phyloP scores from a whole-genome alignment of 495 filamentous ascomycete species.

The Evansstolkia leycettana region DNA sequence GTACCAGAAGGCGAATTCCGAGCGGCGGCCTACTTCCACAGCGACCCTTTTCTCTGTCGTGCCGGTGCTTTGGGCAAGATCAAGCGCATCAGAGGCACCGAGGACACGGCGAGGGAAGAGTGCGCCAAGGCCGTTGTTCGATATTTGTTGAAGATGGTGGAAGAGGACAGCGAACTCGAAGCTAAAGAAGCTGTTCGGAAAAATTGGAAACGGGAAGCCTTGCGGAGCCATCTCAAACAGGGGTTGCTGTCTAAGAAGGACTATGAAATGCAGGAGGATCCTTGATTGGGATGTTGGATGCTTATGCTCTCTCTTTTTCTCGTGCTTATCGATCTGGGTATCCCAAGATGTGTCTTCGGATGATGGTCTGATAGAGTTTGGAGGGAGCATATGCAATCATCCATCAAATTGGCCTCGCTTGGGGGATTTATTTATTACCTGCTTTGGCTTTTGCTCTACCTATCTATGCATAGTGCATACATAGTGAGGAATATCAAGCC shows the following conservation, averaged over 20 bases:
- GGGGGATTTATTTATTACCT: too few species aligned
- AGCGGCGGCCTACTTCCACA: constrained; percentile 13
- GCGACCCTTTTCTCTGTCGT: constrained; percentile 19
- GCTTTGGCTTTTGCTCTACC: too few species aligned
- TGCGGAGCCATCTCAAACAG: background rate
- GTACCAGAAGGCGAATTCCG: constrained; percentile 6
- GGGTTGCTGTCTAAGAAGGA: background rate
- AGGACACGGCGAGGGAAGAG: constrained; percentile 5
- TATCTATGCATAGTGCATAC: too few species aligned
- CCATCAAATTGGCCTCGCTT: too few species aligned
- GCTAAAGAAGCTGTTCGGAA: constrained; percentile 1
- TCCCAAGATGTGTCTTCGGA: too few species aligned
- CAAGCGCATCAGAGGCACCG: background rate
- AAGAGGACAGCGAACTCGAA: constrained; percentile 14
- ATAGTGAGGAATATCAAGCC: too few species aligned
- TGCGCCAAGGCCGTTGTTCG: constrained; percentile 14
- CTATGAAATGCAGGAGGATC: background rate
- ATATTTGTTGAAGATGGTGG: constrained; percentile 16
- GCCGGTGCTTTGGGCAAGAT: constrained; percentile 18
- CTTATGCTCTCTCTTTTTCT: too few species aligned
- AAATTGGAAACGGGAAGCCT: background rate
- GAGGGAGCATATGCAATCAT: too few species aligned
- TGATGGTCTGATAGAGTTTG: too few species aligned
- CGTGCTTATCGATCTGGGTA: too few species aligned
- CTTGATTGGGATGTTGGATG: too few species aligned